phyloP scores from a whole-genome alignment of 805 yeast species.

The Candida maris region DNA sequence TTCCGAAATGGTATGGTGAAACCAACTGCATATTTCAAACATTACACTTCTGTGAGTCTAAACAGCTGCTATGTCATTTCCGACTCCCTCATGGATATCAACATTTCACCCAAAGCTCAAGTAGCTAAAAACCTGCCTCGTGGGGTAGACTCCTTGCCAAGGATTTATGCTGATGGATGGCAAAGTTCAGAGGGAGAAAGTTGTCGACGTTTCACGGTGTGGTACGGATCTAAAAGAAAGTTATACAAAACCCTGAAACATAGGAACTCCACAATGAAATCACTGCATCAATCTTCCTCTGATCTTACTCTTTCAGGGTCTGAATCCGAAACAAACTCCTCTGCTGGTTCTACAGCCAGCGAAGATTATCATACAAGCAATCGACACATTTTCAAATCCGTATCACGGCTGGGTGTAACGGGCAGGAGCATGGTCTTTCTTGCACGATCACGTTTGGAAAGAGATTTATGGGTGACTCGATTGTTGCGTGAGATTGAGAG shows the following conservation, averaged over 20 bases:
- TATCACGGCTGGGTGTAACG: slow-evolving; percentile 56
- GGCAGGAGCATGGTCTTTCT: slow-evolving; percentile 71
- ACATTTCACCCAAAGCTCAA: slow-evolving; percentile 42
- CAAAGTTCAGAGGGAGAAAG: slow-evolving; percentile 71
- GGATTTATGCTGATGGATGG: slow-evolving; percentile 82
- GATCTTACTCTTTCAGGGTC: background rate
- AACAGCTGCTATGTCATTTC: slow-evolving; percentile 71
- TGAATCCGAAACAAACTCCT: slow-evolving; percentile 6
- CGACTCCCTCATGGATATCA: slow-evolving; percentile 57
- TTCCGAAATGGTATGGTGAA: slow-evolving; percentile 39
- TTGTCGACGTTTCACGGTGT: slow-evolving; percentile 74
- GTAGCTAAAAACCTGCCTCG: slow-evolving; percentile 46
- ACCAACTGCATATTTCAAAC: slow-evolving; percentile 47
- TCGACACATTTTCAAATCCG: slow-evolving; percentile 39
- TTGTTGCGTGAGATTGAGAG: slow-evolving; percentile 45
- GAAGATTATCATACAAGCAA: slow-evolving; percentile 5
- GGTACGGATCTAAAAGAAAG: slow-evolving; percentile 69
- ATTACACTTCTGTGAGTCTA: slow-evolving; percentile 58
- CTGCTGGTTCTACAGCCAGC: slow-evolving; percentile 2
- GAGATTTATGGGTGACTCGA: slow-evolving; percentile 74
- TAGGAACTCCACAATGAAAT: slow-evolving; percentile 5
- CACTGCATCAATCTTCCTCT: background rate
- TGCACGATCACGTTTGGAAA: slow-evolving; percentile 76
- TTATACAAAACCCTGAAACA: slow-evolving; percentile 28
- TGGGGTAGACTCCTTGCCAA: slow-evolving; percentile 58